Evolutionary conservation across 805 yeast genomes (phyloP), one percentile per base, ranked within the genome.

Genomic region (Barnettozyma sucrosica): DNA sequence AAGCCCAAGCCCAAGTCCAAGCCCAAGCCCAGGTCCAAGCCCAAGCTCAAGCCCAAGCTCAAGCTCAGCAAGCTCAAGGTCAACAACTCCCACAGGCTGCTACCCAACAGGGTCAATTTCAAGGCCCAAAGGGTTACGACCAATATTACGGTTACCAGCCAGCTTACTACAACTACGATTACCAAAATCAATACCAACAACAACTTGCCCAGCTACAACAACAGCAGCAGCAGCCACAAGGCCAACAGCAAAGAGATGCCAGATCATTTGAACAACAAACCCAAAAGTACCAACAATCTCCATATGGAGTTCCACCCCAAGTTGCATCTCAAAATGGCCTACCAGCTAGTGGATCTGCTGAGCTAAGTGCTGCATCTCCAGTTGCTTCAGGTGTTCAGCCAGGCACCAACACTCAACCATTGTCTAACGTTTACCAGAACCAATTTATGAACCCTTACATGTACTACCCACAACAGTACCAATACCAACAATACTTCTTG

Each of bases 81-180:
- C 67, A 60, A 46, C 53, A 49, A 41, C 57, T 51, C 48, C 57
- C 54, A 41, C 52, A 46, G 40, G 47, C 40, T 43, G 51, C 24
- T 48, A 34, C 26, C 14, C 46, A 44, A 50, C 43, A 46, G 43
- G 45, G 41, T 26, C 50, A 45, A 34, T 45, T 43, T 24, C 57
- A 51, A 44, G 52, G 40, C 46, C 61, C 65, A 45, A 57, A 64
- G 48, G 71, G 68, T 45, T 64, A 66, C 42, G 71, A 69, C 40
- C 63, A 63, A 49, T 55, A 43, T 47, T 56, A 51, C 46, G 58
- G 53, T 30, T 55, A 28, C 52, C 58, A 51, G 48, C 52, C 45
- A 36, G 54, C 43, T 34, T 37, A 25, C 33, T 23, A 39, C 37
- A 43, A 45, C 34, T 48, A 46, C 36, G 46, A 34, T 33, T 47